Evolutionary conservation across 202 grass and related monocot species (phyloP), one percentile per base, ranked within the genome.

Genomic region (Brachypodium distachyon): DNA sequence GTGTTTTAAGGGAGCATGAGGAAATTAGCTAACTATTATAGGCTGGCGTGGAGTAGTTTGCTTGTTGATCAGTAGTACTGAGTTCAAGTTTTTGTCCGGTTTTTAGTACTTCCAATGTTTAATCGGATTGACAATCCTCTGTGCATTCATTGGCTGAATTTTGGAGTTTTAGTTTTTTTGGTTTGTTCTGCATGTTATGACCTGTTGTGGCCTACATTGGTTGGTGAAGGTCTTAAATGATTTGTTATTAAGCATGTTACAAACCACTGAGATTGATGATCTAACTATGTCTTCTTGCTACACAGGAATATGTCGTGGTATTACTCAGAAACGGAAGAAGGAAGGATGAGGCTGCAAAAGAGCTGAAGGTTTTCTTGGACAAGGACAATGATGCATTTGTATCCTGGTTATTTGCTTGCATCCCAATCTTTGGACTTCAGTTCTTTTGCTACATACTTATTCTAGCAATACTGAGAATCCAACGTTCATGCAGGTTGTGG

Each of bases 231-330:
- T 47, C 38, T 56, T 44, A n/a, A 61, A 62, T n/a, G 3, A 10
- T 42, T 65, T 48, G 39, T 41, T 70, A 70, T 41, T 34, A 71
- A 40, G 5, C 2, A 2, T 42, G 39, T 14, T 12, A 31, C 32
- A 38, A 23, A 26, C 26, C 9, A 19, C 11, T 43, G 25, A 48
- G 29, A 21, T 39, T 74, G 12, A 3, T 27, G 13, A 48, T 71
- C 50, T 67, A 49, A 72, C 41, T 23, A 28, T 84, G 37, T 77
- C 0, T 38, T 52, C 5, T 76, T 66, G 8, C 18, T 32, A 7
- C 17, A 48, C 77, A 97, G 95, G 92, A 95, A 48, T 98, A 95
- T 78, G 78, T 95, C 10, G 84, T 90, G 8, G 96, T 98, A 8
- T 73, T 98, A 74, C 87, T 98, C 6, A 92, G 89, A 41, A 98